Conservation (phyloP, 129 eudicot genomes). For the Centaurea solstitialis region DNA sequence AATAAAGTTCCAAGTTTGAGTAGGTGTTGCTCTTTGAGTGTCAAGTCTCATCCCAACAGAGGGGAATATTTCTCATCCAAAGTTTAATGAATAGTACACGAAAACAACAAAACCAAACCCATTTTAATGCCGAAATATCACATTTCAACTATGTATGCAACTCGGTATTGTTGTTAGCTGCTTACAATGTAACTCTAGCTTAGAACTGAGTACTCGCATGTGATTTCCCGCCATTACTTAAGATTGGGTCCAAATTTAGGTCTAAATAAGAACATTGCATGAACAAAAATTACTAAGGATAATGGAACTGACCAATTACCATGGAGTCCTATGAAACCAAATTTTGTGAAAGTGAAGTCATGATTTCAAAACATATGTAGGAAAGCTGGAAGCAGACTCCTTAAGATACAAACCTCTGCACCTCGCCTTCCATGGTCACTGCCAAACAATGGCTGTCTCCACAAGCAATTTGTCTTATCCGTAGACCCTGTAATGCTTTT, state of each 20-base stretch:
- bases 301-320: not conserved
- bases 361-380: not conserved
- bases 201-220: not conserved
- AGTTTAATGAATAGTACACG: not conserved
- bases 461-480: constrained; percentile 87
- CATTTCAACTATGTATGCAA: not conserved
- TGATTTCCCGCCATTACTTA: not conserved
- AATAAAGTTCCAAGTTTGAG: not conserved
- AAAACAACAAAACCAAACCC: not conserved
- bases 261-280: not conserved
- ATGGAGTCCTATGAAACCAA: not conserved
- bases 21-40: not conserved
- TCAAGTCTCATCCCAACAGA: not conserved
- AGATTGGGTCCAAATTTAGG: not conserved
- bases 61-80: not conserved
- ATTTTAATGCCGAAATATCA: not conserved
- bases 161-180: not conserved
- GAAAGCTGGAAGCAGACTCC: not conserved
- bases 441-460: constrained; percentile 99
- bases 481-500: constrained; percentile 72
- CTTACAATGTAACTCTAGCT: not conserved
- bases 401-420: constrained; percentile 67
- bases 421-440: constrained; percentile 92
- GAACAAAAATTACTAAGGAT: not conserved
- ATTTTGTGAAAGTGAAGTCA: not conserved